Percentiles rank a stretch among this genome's conserved stretches.
These are phyloP conservation scores for Dichotomopilus funicola DNA, from an alignment of 2,329 filamentous ascomycete species.

Conservation along the genomic window DNA sequence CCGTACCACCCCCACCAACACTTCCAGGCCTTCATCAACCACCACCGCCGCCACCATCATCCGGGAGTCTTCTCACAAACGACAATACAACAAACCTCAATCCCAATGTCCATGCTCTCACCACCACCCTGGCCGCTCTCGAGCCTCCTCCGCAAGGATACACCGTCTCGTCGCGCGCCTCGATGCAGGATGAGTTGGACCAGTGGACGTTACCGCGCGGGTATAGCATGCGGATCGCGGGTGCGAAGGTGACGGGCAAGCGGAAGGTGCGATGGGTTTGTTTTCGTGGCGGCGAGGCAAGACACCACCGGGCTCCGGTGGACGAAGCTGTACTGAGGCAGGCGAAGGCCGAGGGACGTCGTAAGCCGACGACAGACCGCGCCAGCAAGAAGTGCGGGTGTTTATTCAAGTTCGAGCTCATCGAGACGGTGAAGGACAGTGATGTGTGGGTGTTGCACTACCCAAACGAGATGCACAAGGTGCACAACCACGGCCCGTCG, in stretches of 20 bases:
- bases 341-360: slow-evolving; percentile 26
- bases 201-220: slow-evolving; percentile 32
- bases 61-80: neutral
- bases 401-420: slow-evolving; percentile 33
- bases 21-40: neutral
- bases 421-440: slow-evolving; percentile 30
- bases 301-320: slow-evolving; percentile 25
- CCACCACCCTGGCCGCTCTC: slow-evolving; percentile 19
- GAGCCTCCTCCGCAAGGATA: slow-evolving; percentile 32
- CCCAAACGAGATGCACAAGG: slow-evolving; percentile 30
- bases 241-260: slow-evolving; percentile 32
- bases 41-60: neutral
- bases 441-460: slow-evolving; percentile 34
- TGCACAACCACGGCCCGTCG: slow-evolving; percentile 32
- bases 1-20: neutral
- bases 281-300: slow-evolving; percentile 32
- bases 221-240: slow-evolving; percentile 35
- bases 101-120: neutral
- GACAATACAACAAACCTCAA: slow-evolving; percentile 16
- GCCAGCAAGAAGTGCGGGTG: slow-evolving; percentile 33
- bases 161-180: slow-evolving; percentile 28
- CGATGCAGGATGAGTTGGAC: slow-evolving; percentile 34
- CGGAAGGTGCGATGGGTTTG: slow-evolving; percentile 35
- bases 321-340: slow-evolving; percentile 22
- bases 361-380: slow-evolving; percentile 31